Evolutionary conservation across 768 basidiomycete species (phyloP), one percentile per base, ranked within the genome.

Genomic region (Boletus vermiculosoides): DNA sequence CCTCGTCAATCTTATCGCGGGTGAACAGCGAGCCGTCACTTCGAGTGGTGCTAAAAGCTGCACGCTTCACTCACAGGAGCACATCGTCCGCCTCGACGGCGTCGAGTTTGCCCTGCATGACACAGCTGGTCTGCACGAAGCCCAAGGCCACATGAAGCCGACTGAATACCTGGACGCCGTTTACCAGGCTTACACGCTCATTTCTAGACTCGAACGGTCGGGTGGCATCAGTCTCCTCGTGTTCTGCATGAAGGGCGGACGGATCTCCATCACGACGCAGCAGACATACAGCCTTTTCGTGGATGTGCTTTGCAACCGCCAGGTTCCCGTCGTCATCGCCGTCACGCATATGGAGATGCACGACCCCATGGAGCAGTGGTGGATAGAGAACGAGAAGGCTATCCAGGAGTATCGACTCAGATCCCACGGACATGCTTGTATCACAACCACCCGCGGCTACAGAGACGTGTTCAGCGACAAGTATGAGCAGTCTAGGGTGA

Each of bases 1-100:
- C 5, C 66, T 78, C 44, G 59, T 79, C 52, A 79, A 78, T 55
- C 71, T 79, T 62, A 60, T 78, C 33, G 59, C 63, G 2, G 71
- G 68, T 33, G 13, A 48, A 5, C 34, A 68, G 1, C 45, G 50
- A 0, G 77, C 76, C 10, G 22, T 9, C 1, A 67, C 69, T 8
- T 76, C 74, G 11, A 67, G 61, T 33, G 55, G 65, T 3, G 71
- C 71, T 2, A 57, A 55, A 4, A 76, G 77, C 20, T 75, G 72
- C 55, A 80, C 77, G 0, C 72, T 78, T 51, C 40, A 66, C 0
- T 70, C 61, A 22, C 51, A 53, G 0, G 44, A 58, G 0, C 68
- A 78, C 54, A 5, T 22, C 6, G 62, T 66, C 45, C 37, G 50
- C 28, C 46, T 68, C 7, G 66, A 54, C 23, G 45, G 23, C n/a